These are phyloP conservation scores for Lentinula boryana DNA, from an alignment of 768 basidiomycete genomes.

Conservation along the genomic window DNA sequence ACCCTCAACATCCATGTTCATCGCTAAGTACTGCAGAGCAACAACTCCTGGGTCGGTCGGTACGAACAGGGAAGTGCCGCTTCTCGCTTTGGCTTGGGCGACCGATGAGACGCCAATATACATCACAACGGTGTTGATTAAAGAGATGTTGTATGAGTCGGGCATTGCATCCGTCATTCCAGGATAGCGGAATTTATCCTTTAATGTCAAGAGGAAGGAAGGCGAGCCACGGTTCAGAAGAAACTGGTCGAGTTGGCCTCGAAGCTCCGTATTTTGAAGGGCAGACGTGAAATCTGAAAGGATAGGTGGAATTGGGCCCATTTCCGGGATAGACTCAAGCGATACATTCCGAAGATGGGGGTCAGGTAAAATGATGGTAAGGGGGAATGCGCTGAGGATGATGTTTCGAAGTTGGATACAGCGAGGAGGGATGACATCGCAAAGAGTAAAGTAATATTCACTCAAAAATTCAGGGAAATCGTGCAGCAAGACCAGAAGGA, in stretches of 20 bases:
- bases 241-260: constrained; percentile 76
- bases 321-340: constrained; percentile 77
- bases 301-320: constrained; percentile 88
- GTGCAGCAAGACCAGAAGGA: constrained; percentile 92
- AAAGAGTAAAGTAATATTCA: constrained; percentile 94
- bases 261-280: constrained; percentile 76
- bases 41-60: constrained; percentile 80
- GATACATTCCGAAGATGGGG: constrained; percentile 73
- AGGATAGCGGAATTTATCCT: constrained; percentile 63
- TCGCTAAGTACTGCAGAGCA: constrained; percentile 75
- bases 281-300: constrained; percentile 86
- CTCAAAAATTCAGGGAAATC: constrained; percentile 98
- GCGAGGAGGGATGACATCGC: constrained; percentile 86
- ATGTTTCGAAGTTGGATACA: constrained; percentile 97
- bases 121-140: constrained; percentile 93
- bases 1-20: constrained; percentile 91
- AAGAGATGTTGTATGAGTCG: constrained; percentile 78
- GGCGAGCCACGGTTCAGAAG: constrained; percentile 70
- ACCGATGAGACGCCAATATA: constrained; percentile 94
- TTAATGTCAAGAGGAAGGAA: constrained; percentile 70
- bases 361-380: constrained; percentile 74
- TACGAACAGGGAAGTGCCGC: constrained; percentile 76
- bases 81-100: constrained; percentile 81
- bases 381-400: constrained; percentile 92
- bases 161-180: constrained; percentile 36